Evolutionary conservation across 176 grass and related monocot species (phyloP), one percentile per base, ranked within the genome.

Genomic region (Carex parvula): DNA sequence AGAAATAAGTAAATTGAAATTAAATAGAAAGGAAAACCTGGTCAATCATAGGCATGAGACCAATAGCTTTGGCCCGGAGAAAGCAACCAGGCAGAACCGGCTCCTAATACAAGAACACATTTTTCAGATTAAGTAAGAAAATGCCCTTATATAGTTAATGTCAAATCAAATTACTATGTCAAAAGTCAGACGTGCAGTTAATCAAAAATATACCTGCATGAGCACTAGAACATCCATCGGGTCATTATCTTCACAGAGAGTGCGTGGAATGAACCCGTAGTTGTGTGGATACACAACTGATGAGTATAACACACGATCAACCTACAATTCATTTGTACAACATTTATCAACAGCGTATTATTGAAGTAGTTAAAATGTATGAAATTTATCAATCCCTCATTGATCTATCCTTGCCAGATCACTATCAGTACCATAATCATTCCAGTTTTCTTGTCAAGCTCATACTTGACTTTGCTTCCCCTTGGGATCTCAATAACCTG

Each of bases 401-500:
- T 57, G 35, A 20, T 44, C 18, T 78, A 57, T 32, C 3, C 52
- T 57, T 57, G 52, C 13, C 26, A 55, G 21, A 32, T 3, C 26
- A 42, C 1, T 79, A 5, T 64, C 74, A 72, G 12, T 48, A 93
- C 89, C 92, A 92, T 94, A 87, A 97, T 97, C 84, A 97, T 56
- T 60, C 94, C 94, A 22, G 91, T 97, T 86, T 94, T 97, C 91
- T 97, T 97, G 91, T 97, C 94, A 71, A 97, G 94, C 68, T 97
- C 94, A 84, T 97, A 97, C 86, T 97, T 97, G 60, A 97, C 92
- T 89, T 97, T 97, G 88, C 94, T 97, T 35, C 94, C 94, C 84
- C 91, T 94, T 66, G 90, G 89, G 81, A 97, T 97, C 88, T 97
- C 90, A 70, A 97, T 91, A 8, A 97, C 94, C 92, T 94, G 20